A percentile compares a stretch with the other conserved stretches of the same genome.
Conservation (phyloP, 495 filamentous ascomycete genomes). For the Daldinia childiae region DNA sequence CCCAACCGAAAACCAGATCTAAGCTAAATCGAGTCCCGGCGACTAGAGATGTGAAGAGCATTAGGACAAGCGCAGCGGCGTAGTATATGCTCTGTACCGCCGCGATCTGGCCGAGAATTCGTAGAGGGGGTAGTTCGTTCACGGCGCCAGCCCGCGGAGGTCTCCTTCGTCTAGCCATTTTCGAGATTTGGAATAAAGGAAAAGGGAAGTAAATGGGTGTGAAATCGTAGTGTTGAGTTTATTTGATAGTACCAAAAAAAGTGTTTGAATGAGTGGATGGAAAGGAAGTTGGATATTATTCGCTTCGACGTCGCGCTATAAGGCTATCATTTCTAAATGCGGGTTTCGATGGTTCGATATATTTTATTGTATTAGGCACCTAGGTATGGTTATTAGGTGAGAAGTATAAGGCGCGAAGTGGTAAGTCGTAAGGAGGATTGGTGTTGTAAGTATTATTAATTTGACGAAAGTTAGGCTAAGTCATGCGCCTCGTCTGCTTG, state of each 20-base stretch:
- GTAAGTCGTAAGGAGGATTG: neutral
- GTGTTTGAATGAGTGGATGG: conserved; percentile 32
- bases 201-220: too few species aligned
- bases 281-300: conserved; percentile 17
- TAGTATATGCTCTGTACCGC: conserved; percentile 89
- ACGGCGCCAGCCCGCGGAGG: conserved; percentile 81
- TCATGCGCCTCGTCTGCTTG: conserved; percentile 30
- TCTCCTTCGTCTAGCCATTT: conserved; percentile 79
- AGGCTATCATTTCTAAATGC: conserved; percentile 31
- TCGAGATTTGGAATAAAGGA: conserved; percentile 2
- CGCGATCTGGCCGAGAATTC: conserved; percentile 86
- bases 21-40: conserved; percentile 76
- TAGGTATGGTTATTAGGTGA: neutral
- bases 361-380: neutral
- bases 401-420: neutral
- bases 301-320: conserved; percentile 34
- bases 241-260: too few species aligned
- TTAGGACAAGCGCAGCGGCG: conserved; percentile 73
- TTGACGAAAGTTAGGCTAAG: conserved; percentile 31
- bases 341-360: neutral
- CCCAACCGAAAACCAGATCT: conserved; percentile 82
- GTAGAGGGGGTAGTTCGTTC: conserved; percentile 82
- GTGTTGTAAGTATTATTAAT: conserved; percentile 22
- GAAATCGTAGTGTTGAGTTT: too few species aligned
- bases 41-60: conserved; percentile 88